Base-by-base conservation (phyloP, 441 rosid species). In the Gossypium schwendimanii region DNA sequence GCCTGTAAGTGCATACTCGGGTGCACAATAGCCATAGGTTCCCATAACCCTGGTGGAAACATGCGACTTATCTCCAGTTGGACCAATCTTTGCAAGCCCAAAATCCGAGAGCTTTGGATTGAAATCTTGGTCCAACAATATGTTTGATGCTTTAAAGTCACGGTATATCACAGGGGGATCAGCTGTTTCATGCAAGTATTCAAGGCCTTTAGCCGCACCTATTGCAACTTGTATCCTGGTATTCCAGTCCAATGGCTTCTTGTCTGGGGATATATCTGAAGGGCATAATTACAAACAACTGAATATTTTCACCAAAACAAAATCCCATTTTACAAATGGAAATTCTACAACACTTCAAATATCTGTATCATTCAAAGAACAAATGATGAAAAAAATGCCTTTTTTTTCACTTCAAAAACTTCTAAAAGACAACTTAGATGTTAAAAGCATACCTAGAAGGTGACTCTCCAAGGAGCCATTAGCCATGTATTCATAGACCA, bases 31-130 rank as follows among this genome's bases (percentile, higher is more conserved):
- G 26, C 99, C 99, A 24, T 89, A 94, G 21, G 97, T 94, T 71
- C 99, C 99, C 99, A 94, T 94, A 66, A 94, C 98, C 81, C 99
- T 82, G 2, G 99, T 94, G n/a, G 99, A 92, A 31, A 95, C 97
- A 63, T 93, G 90, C 62, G 90, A 72, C 83, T 88, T 84, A 17
- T 87, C 96, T 26, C 96, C 98, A 0, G 91, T 93, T 1, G 98
- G 98, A 70, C 97, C 97, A 20, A 95, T 91, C 78, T 93, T 93
- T 6, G 99, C 99, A 55, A 95, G 86, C 33, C 99, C 98, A 21
- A 95, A 95, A 84, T 95, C 99, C 2, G 99, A 93, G 39, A 95
- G 97, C 81, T 86, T 95, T 0, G 98, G 91, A 66, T 86, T 87
- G 87, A 95, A 91, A 18, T 82, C 82, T 59, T 76, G 76, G 72